Percentiles rank a stretch among this genome's conserved stretches.
phyloP scores from a whole-genome alignment of 2,329 filamentous ascomycete species.

The Ceratocystis ficicola region DNA sequence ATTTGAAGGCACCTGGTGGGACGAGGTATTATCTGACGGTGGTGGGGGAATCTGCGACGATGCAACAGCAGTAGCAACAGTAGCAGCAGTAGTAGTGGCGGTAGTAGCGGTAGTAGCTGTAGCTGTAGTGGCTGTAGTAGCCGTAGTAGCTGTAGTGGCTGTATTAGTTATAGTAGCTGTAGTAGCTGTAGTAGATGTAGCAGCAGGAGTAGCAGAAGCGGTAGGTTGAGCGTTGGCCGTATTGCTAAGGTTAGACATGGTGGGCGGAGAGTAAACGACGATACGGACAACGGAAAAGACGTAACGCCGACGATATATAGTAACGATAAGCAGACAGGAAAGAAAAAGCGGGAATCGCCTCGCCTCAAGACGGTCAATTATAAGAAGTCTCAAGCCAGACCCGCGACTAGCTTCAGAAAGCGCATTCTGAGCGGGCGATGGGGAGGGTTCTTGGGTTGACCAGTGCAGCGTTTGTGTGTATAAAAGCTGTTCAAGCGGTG shows the following conservation, averaged over 20 bases:
- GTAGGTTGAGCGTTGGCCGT: no score
- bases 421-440: not conserved
- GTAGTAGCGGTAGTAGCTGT: no score
- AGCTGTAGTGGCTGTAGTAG: no score
- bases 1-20: slow-evolving; percentile 33
- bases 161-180: no score
- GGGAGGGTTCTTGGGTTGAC: not conserved
- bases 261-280: slow-evolving; percentile 4
- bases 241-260: not conserved
- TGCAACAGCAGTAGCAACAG: not conserved
- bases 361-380: not conserved
- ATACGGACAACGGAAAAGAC: not conserved
- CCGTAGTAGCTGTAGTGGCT: no score
- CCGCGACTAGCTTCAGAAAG: not conserved
- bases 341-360: not conserved
- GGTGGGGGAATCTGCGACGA: slow-evolving; percentile 24
- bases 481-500: no score
- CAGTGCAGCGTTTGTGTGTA: not conserved
- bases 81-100: not conserved
- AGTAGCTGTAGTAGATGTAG: not conserved
- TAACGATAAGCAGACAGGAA: not conserved
- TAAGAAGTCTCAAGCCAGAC: slow-evolving; percentile 9
- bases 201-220: not conserved
- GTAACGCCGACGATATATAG: not conserved
- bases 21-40: slow-evolving; percentile 22